A percentile compares a stretch with the other conserved stretches of the same genome.
phyloP scores from a whole-genome alignment of 139 green algal species.

The Mesotaenium endlicherianum region DNA sequence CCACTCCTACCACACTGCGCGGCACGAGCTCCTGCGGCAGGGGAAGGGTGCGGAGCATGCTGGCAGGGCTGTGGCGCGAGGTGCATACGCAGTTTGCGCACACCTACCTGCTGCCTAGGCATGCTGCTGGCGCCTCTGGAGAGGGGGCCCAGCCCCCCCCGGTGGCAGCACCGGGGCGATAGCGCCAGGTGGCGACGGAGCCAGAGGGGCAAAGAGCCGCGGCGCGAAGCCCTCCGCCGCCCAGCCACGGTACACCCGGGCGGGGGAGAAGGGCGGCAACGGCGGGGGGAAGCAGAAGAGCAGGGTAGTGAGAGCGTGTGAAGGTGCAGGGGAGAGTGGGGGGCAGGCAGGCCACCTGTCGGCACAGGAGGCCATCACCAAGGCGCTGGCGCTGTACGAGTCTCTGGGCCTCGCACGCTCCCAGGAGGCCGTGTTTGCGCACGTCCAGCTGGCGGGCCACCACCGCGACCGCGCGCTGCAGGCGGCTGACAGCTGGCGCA shows the following conservation, averaged over 20 bases:
- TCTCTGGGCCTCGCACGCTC: neutral
- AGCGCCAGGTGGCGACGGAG: too few species aligned
- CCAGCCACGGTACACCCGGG: too few species aligned
- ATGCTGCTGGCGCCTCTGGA: constrained; percentile 49
- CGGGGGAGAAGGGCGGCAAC: too few species aligned
- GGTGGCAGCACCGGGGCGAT: too few species aligned
- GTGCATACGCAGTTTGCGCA: constrained; percentile 43
- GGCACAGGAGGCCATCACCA: constrained; percentile 27
- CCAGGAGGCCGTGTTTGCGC: constrained; percentile 36
- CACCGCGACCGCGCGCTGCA: constrained; percentile 20
- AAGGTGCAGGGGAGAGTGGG: too few species aligned
- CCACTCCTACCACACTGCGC: constrained; percentile 5
- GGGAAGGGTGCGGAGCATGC: neutral
- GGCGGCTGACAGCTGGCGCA: neutral
- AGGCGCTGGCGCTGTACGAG: constrained; percentile 39
- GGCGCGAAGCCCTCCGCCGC: too few species aligned
- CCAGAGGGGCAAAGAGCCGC: too few species aligned
- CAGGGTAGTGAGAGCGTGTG: too few species aligned
- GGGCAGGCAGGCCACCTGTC: neutral
- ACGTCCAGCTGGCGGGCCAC: constrained; percentile 23
- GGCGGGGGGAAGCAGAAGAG: too few species aligned
- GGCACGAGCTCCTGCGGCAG: constrained; percentile 2
- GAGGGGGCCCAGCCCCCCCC: too few species aligned
- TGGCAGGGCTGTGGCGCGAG: constrained; percentile 32
- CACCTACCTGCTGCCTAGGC: constrained; percentile 44